Percentiles rank a stretch among this genome's conserved stretches.
Conservation (phyloP, 176 grass and related monocot species). For the Cocos nucifera region DNA sequence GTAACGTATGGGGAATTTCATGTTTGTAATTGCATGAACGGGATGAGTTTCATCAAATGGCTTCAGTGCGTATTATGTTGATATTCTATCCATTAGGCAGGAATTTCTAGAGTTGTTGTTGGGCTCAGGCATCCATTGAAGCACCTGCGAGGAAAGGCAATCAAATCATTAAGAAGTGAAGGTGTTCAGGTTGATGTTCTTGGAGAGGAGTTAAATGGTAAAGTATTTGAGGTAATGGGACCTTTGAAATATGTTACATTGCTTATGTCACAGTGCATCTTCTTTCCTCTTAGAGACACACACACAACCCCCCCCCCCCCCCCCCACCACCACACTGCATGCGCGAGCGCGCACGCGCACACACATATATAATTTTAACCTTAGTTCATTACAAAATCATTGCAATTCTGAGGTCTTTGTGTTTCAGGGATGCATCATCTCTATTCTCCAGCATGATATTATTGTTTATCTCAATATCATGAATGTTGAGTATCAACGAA, state of each 20-base stretch:
- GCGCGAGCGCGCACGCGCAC: too few relatives aligned
- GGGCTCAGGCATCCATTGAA: slow-evolving; percentile 75
- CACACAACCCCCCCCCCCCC: too few relatives aligned
- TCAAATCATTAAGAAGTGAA: slow-evolving; percentile 66
- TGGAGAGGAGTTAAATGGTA: slow-evolving; percentile 68
- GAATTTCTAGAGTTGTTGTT: slow-evolving; percentile 74
- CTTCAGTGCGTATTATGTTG: not conserved
- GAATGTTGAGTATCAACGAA: not conserved
- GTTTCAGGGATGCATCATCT: too few relatives aligned
- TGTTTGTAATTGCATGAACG: too few relatives aligned
- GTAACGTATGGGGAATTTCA: too few relatives aligned
- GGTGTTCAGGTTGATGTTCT: slow-evolving; percentile 79
- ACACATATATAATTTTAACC: too few relatives aligned
- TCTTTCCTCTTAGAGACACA: too few relatives aligned
- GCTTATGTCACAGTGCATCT: not conserved
- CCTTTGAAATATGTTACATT: not conserved
- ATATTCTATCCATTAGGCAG: slow-evolving; percentile 57
- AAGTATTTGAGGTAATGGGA: slow-evolving; percentile 50
- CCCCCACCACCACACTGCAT: too few relatives aligned
- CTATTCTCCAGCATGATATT: not conserved
- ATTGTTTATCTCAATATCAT: not conserved
- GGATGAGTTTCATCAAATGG: too few relatives aligned
- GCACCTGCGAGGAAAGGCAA: slow-evolving; percentile 80
- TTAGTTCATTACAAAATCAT: too few relatives aligned
- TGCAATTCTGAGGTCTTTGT: too few relatives aligned